Evolutionary conservation across 2,329 filamentous ascomycete species (phyloP).

Genomic region (Teratosphaeria viscida): DNA sequence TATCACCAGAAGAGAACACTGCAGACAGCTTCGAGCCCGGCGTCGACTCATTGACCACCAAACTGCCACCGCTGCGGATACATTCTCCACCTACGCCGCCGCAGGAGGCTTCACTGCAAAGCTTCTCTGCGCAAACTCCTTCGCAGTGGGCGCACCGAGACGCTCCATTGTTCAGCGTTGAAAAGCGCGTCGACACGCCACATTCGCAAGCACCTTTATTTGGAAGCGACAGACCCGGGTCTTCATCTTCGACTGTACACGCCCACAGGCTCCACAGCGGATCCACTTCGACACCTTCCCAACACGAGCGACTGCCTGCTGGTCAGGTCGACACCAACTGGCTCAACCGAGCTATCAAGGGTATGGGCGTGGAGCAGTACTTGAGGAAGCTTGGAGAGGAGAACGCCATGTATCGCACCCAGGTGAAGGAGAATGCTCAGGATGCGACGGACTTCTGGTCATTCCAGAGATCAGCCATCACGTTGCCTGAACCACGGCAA

Average conservation of each 20-base stretch:
- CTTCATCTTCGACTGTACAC: background rate
- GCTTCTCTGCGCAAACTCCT: slow-evolving; percentile 1
- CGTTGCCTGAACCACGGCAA: slow-evolving; percentile 1
- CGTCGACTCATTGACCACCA: background rate
- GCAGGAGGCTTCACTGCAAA: slow-evolving; percentile 3
- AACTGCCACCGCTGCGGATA: slow-evolving; percentile 9
- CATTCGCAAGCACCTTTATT: slow-evolving; percentile 6
- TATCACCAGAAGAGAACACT: background rate
- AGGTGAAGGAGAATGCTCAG: background rate
- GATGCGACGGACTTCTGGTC: background rate
- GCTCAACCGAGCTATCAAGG: background rate
- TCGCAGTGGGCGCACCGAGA: slow-evolving; percentile 5
- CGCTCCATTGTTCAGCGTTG: slow-evolving; percentile 8
- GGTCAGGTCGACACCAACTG: background rate
- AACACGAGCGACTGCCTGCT: background rate
- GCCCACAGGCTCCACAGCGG: background rate
- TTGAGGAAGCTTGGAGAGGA: background rate
- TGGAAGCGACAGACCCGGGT: background rate
- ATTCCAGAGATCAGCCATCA: background rate
- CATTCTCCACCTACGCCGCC: slow-evolving; percentile 12
- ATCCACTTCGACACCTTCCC: background rate
- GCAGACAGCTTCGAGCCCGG: background rate
- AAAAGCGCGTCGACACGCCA: slow-evolving; percentile 1
- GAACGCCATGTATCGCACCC: background rate
- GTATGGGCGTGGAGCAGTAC: background rate